phyloP scores from a whole-genome alignment of 1,284 basidiomycete genomes.

The Trametes polyzona region DNA sequence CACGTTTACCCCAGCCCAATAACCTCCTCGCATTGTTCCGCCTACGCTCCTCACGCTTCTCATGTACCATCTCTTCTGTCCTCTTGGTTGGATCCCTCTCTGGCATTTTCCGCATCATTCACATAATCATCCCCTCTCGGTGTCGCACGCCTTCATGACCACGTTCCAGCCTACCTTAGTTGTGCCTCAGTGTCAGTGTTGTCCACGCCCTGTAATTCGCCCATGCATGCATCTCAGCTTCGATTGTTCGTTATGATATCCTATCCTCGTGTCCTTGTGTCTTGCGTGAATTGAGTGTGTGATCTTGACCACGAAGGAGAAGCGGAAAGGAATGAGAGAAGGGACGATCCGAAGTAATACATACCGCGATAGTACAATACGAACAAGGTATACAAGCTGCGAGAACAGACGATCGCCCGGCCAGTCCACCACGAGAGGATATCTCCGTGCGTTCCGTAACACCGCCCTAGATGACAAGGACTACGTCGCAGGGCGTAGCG shows the following conservation, averaged over 20 bases:
- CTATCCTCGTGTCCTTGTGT: background rate
- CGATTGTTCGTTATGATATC: background rate
- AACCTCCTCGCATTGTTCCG: constrained; percentile 6
- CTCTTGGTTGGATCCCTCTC: background rate
- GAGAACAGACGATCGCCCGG: background rate
- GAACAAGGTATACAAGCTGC: constrained; percentile 26
- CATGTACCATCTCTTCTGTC: constrained; percentile 9
- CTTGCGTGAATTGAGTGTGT: background rate
- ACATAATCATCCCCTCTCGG: constrained; percentile 1
- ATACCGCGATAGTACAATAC: constrained; percentile 22
- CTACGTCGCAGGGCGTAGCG: constrained; percentile 75
- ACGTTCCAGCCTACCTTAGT: constrained; percentile 7
- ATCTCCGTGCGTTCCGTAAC: background rate
- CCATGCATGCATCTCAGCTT: constrained; percentile 1
- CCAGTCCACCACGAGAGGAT: background rate
- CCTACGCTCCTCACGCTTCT: background rate
- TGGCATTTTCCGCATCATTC: constrained; percentile 10
- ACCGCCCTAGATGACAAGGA: constrained; percentile 14
- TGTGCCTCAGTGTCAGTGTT: constrained; percentile 17
- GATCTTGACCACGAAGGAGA: no score
- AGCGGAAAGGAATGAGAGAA: no score
- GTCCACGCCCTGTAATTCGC: constrained; percentile 20
- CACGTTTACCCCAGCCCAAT: no score
- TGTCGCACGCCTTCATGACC: background rate
- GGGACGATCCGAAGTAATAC: constrained; percentile 19